These are phyloP conservation scores for Coniochaeta hoffmannii DNA, from an alignment of 2,329 filamentous ascomycete species.

Conservation along the genomic window DNA sequence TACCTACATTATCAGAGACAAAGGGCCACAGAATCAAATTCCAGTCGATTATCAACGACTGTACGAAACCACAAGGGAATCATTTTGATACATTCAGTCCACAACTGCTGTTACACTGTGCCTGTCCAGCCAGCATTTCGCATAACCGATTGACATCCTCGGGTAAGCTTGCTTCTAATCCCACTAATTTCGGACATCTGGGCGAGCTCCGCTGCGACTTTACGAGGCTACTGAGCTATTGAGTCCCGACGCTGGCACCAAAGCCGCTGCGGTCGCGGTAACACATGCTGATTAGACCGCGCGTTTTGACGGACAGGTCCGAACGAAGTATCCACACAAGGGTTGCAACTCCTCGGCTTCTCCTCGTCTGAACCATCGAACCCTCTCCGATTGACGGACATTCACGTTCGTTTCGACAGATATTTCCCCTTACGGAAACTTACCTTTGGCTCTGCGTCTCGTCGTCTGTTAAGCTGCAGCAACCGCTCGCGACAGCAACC, in stretches of 20 bases:
- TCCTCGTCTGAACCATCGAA: background rate
- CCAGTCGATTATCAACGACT: background rate
- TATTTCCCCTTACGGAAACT: background rate
- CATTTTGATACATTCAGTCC: background rate
- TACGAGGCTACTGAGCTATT: background rate
- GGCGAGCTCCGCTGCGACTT: background rate
- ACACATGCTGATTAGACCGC: slow-evolving; percentile 1
- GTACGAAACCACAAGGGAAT: background rate
- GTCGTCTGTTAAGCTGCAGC: background rate
- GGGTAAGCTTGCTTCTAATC: background rate
- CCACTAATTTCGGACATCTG: background rate
- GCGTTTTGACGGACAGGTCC: background rate
- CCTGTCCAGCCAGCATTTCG: background rate
- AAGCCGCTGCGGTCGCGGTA: background rate
- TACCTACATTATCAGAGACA: background rate
- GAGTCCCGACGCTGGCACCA: background rate
- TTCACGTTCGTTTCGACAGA: background rate
- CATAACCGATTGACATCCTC: slow-evolving; percentile 2
- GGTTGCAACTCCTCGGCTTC: background rate
- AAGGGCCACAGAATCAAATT: background rate
- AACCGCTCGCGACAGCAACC: background rate
- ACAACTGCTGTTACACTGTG: background rate
- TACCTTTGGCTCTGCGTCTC: background rate
- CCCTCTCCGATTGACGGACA: background rate
- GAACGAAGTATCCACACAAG: background rate